Evolutionary conservation across 202 grass and related monocot genomes (phyloP).

Genomic region (Carex sylvatica): DNA sequence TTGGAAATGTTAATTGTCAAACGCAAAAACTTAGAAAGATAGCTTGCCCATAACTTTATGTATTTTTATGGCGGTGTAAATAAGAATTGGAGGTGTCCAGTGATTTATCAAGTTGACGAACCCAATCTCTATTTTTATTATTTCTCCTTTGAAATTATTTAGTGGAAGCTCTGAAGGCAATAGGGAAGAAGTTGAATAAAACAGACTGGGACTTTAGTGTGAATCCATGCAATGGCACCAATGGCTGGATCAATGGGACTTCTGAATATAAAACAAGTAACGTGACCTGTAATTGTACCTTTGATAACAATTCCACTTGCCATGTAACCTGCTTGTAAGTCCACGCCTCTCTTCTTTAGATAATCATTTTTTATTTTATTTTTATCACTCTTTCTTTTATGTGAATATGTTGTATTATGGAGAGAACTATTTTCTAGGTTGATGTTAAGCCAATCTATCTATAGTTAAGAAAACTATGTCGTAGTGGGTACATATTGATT

Average conservation of each 20-base stretch:
- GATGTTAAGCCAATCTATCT: neutral
- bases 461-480: neutral
- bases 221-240: slow-evolving; percentile 56
- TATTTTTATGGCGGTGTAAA: neutral
- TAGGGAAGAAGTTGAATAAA: slow-evolving; percentile 70
- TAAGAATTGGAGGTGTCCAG: neutral
- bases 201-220: slow-evolving; percentile 75
- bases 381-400: neutral
- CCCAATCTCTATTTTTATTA: slow-evolving; percentile 1
- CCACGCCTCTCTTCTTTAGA: slow-evolving; percentile 6
- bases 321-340: slow-evolving; percentile 80
- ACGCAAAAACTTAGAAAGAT: neutral
- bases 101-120: neutral
- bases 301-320: slow-evolving; percentile 50
- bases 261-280: slow-evolving; percentile 29
- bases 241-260: slow-evolving; percentile 37
- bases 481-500: neutral
- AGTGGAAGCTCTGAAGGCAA: slow-evolving; percentile 74
- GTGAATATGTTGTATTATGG: slow-evolving; percentile 15
- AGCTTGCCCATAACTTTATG: neutral
- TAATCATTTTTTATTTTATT: slow-evolving; percentile 15
- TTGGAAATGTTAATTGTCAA: slow-evolving; percentile 1
- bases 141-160: slow-evolving; percentile 27
- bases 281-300: slow-evolving; percentile 67
- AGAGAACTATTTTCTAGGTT: slow-evolving; percentile 36